Evolutionary conservation across 495 filamentous ascomycete genomes (phyloP), one percentile per base, ranked within the genome.

Genomic region (Hypoxylon lienhwacheense): DNA sequence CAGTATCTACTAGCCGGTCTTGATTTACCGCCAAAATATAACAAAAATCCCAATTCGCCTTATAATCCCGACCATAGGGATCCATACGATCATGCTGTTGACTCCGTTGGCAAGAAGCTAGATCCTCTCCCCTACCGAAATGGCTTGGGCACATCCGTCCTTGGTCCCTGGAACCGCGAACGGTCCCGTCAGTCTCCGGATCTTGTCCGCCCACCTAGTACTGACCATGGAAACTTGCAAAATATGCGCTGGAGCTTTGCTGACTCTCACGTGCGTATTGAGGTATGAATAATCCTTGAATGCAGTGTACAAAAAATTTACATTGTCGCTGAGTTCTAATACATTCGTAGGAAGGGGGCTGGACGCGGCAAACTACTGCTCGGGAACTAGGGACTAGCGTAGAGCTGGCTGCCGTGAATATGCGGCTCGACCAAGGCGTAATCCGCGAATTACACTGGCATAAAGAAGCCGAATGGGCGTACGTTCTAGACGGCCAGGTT

Each of bases 381-480:
- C 75, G 79, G 12, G 84, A 85, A 61, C 66, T 86, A 1, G 73
- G 74, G 4, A 72, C 77, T 10, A 85, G 82, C 56, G 70, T 75
- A 7, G 80, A 86, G 46, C 72, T 87, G 20, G 84, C 84, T 5
- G 78, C 79, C 36, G 84, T 85, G 43, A 85, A 87, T 59, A 86
- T 86, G 84, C 80, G 84, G 11, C 77, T 87, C 0, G 83, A 82
- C 29, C 59, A 77, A 40, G 83, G 82, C 26, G 85, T 81, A n/a
- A 86, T 85, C 59, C 83, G 85, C 5, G 85, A 88, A 59, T 67
- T 88, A 11, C 85, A 88, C 60, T 88, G 85, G 85, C 85, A 88
- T 68, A 84, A 81, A 34, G 81, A 86, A 59, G 84, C 83, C 22
- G 85, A 88, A 55, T 87, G 83, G 84, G 84, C 79, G 2, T 86